phyloP scores from a whole-genome alignment of 2,329 filamentous ascomycete genomes.

The Daldinia sp. region DNA sequence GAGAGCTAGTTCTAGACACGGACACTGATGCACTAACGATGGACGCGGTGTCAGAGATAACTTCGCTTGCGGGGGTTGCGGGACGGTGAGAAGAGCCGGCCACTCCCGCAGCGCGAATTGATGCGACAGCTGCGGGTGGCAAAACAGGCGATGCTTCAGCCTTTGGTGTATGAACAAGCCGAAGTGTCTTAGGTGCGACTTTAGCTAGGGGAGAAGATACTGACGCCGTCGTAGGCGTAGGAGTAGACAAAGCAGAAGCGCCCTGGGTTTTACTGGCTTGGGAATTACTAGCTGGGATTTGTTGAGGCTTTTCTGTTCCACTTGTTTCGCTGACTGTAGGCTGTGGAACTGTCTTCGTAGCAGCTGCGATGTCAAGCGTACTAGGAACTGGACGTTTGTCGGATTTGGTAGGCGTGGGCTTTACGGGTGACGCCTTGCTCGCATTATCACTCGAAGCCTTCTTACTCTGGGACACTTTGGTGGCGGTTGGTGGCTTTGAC shows the following conservation, averaged over 20 bases:
- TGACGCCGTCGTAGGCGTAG: constrained; percentile 55
- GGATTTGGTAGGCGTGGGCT: constrained; percentile 41
- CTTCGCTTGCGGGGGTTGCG: constrained; percentile 77
- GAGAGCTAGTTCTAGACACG: constrained; percentile 73
- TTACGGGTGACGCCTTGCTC: constrained; percentile 38
- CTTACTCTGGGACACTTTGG: constrained; percentile 44
- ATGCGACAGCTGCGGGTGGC: constrained; percentile 43
- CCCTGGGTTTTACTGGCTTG: constrained; percentile 49
- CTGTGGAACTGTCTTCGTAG: constrained; percentile 50
- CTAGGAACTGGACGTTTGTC: constrained; percentile 54
- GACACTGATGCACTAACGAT: constrained; percentile 76
- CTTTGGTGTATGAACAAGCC: constrained; percentile 74
- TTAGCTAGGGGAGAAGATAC: constrained; percentile 62
- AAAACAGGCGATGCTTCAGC: constrained; percentile 59
- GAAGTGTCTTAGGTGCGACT: constrained; percentile 69
- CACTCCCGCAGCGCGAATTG: constrained; percentile 44
- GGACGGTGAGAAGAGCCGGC: constrained; percentile 59
- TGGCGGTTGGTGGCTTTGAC: constrained; percentile 43
- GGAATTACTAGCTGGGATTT: constrained; percentile 37
- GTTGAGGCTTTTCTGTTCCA: constrained; percentile 45
- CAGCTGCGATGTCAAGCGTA: constrained; percentile 59
- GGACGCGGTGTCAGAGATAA: constrained; percentile 79
- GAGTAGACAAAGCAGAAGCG: constrained; percentile 58
- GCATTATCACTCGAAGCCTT: constrained; percentile 41
- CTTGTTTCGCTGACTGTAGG: constrained; percentile 33